phyloP scores from a whole-genome alignment of 495 filamentous ascomycete genomes.

The Penicillium samsonianum region DNA sequence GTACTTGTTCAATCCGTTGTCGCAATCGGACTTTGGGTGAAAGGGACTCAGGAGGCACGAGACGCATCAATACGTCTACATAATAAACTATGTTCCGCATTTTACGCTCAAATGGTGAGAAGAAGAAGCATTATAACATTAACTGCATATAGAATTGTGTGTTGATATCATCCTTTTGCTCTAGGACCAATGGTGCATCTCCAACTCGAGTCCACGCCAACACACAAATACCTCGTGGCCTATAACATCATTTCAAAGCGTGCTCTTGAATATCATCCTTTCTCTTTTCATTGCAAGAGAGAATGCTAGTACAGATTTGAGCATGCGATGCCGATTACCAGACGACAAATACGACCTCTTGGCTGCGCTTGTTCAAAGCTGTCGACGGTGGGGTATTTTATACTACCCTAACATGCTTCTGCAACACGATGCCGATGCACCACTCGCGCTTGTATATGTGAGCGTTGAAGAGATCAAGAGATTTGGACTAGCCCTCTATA shows the following conservation, averaged over 20 bases:
- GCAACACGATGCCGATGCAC: constrained; percentile 12
- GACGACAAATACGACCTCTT: constrained; percentile 16
- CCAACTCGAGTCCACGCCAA: background rate
- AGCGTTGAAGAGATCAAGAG: constrained; percentile 27
- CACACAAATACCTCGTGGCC: constrained; percentile 15
- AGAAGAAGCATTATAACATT: background rate
- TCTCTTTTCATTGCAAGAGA: constrained; percentile 17
- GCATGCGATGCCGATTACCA: constrained; percentile 13
- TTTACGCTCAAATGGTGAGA: constrained; percentile 24
- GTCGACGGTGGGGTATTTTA: constrained; percentile 20
- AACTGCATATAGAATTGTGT: background rate
- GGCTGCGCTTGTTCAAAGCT: constrained; percentile 18
- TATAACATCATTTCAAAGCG: constrained; percentile 25
- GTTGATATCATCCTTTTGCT: background rate
- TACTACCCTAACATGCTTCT: constrained; percentile 27
- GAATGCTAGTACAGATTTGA: constrained; percentile 7
- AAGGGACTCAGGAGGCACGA: constrained; percentile 12
- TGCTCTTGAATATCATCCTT: constrained; percentile 25
- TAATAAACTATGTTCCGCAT: constrained; percentile 16
- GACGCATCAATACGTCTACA: constrained; percentile 20
- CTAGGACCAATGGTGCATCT: constrained; percentile 16
- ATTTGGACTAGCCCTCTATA: constrained; percentile 27
- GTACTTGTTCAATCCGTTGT: constrained; percentile 27
- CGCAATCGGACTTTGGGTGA: constrained; percentile 25
- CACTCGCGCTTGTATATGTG: constrained; percentile 22